A percentile compares a stretch with the other conserved stretches of the same genome.
Evolutionary conservation across 1,139 yeast species (phyloP).

Genomic region (Saccharomyces hybrid): DNA sequence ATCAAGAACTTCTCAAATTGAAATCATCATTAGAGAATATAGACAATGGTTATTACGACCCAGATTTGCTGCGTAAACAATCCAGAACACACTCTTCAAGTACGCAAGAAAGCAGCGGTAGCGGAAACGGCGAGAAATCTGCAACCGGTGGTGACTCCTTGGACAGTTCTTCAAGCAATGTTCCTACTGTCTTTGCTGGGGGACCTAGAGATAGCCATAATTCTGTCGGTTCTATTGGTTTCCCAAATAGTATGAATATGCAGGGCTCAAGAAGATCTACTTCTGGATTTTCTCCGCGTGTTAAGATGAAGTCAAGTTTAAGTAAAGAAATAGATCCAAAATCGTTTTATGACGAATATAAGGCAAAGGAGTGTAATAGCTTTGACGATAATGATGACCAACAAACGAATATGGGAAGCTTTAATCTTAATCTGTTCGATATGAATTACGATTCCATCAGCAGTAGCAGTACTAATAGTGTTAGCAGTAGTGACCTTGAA

Average conservation of each 20-base stretch:
- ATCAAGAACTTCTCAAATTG: constrained; percentile 17
- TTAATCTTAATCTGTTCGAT: constrained; percentile 1
- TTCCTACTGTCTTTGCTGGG: constrained; percentile 21
- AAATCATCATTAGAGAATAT: constrained; percentile 35
- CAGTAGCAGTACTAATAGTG: constrained; percentile 7
- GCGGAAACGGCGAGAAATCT: constrained; percentile 6
- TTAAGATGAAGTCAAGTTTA: constrained; percentile 23
- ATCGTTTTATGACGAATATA: constrained; percentile 1
- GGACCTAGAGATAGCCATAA: constrained; percentile 25
- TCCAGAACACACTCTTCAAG: constrained; percentile 27
- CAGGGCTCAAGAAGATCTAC: constrained; percentile 8
- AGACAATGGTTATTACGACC: constrained; percentile 59
- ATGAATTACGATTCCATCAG: constrained; percentile 1
- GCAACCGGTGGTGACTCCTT: background rate
- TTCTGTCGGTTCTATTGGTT: constrained; percentile 18
- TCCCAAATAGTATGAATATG: constrained; percentile 10
- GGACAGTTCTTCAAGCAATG: constrained; percentile 9
- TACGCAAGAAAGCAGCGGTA: constrained; percentile 16
- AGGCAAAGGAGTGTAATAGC: background rate
- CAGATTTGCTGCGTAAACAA: constrained; percentile 45
- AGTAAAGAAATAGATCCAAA: constrained; percentile 20
- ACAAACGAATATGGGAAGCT: background rate
- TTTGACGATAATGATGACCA: constrained; percentile 1
- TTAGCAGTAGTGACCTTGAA: constrained; percentile 10
- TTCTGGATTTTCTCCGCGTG: constrained; percentile 7